Evolutionary conservation across 2,329 filamentous ascomycete species (phyloP).

Genomic region (Alternaria postmessia): DNA sequence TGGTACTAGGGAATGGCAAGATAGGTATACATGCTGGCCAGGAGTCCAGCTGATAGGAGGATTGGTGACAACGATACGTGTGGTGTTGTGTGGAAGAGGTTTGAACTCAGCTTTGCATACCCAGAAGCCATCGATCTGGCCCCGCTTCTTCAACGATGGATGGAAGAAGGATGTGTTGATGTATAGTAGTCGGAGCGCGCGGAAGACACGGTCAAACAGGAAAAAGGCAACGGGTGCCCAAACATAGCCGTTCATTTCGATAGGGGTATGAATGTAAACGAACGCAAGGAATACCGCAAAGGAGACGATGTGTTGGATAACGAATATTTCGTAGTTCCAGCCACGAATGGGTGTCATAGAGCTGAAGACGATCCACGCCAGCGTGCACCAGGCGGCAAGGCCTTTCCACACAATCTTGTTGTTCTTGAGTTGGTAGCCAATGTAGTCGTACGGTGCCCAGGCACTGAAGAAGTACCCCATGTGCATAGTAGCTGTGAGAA

Average conservation of each 20-base stretch:
- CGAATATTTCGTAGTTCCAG: slow-evolving; percentile 74
- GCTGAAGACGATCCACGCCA: slow-evolving; percentile 71
- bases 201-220: slow-evolving; percentile 68
- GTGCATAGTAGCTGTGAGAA: slow-evolving; percentile 73
- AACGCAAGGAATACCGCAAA: slow-evolving; percentile 70
- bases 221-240: slow-evolving; percentile 72
- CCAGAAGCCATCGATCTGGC: slow-evolving; percentile 42
- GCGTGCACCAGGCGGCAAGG: slow-evolving; percentile 69
- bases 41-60: slow-evolving; percentile 66
- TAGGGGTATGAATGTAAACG: slow-evolving; percentile 69
- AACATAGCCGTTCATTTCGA: slow-evolving; percentile 66
- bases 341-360: slow-evolving; percentile 70
- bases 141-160: slow-evolving; percentile 40
- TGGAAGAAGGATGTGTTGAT: slow-evolving; percentile 53
- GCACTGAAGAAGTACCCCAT: slow-evolving; percentile 70
- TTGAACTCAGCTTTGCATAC: slow-evolving; percentile 52
- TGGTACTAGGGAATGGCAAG: slow-evolving; percentile 64
- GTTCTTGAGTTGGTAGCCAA: slow-evolving; percentile 65
- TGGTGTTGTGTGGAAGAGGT: slow-evolving; percentile 63
- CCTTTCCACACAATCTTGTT: slow-evolving; percentile 74
- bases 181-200: slow-evolving; percentile 50
- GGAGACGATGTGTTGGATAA: slow-evolving; percentile 71
- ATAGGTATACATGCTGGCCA: slow-evolving; percentile 70
- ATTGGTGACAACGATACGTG: slow-evolving; percentile 63
- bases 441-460: slow-evolving; percentile 66